Evolutionary conservation across 2,329 filamentous ascomycete species (phyloP), one percentile per base, ranked within the genome.

Genomic region (Penicillium expansum): DNA sequence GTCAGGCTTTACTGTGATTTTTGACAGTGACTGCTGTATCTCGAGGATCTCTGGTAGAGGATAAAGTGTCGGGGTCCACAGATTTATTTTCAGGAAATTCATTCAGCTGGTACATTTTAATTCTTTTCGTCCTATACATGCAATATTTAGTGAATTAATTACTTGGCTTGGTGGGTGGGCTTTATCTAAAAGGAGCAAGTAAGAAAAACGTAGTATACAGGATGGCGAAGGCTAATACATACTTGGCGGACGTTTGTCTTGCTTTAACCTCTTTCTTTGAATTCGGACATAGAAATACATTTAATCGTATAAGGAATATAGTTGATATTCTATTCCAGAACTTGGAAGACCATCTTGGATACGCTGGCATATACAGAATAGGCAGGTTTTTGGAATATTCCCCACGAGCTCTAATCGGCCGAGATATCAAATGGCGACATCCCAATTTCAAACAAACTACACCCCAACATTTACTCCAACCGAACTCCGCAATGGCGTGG

Each of bases 401-500:
- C 11, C 27, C 16, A 7, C 20, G 29, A 48, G 18, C 10, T 42
- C 10, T 29, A 50, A n/a, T 51, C 38, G 49, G 29, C 49, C 38
- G 49, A 44, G 30, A 44, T 20, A 33, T 16, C 39, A 18, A 52
- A 52, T 44, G 29, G 38, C 49, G 49, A 44, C 39, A 52, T 52
- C 7, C 10, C 5, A 20, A 18, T 37, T n/a, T 16, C 29, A n/a
- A n/a, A n/a, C n/a, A 32, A 22, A 30, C 9, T 8, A 52, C 30
- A 42, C 37, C 48, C 37, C 48, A 27, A 27, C 27, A 29, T 16
- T 16, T 37, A 55, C 48, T 27, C 56, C 48, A 20, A 48, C 56
- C 47, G 29, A 16, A 29, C 48, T 44, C 49, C 30, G 39, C 52
- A 58, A 63, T 64, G 48, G 62, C 63, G 63, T 60, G 50, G 56